A percentile compares a stretch with the other conserved stretches of the same genome.
Conservation (phyloP, 164 flowering plant species). For the Aristolochia californica region DNA sequence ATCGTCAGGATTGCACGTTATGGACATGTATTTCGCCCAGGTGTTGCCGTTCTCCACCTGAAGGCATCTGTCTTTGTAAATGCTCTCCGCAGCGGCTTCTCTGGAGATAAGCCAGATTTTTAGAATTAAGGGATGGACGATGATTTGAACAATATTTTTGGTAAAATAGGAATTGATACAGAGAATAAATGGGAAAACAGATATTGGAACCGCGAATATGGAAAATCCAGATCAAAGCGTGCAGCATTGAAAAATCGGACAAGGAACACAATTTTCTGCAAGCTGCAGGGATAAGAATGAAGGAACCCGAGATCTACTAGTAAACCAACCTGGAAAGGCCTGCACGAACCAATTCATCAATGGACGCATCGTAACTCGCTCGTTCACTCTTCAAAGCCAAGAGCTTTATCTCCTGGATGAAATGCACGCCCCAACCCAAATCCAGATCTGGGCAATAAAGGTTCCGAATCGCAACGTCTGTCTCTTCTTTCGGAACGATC, state of each 20-base stretch:
- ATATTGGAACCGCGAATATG: not conserved
- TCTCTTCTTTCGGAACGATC: conserved; percentile 4
- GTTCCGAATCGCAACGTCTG: conserved; percentile 9
- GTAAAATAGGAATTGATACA: too few species aligned
- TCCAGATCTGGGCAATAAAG: conserved; percentile 11
- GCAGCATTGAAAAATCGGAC: not conserved
- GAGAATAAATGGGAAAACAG: too few species aligned
- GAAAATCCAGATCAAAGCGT: not conserved
- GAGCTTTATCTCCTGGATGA: conserved; percentile 12
- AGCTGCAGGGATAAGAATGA: not conserved
- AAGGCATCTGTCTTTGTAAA: conserved; percentile 13
- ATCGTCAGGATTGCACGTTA: conserved; percentile 5
- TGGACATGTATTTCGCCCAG: conserved; percentile 15
- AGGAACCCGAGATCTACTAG: too few species aligned
- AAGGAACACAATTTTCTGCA: not conserved
- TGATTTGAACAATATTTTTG: too few species aligned
- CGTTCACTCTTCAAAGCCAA: conserved; percentile 11
- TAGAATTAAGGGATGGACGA: not conserved
- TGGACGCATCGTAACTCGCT: conserved; percentile 2
- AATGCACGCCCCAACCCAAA: conserved; percentile 17
- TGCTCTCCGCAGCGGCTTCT: conserved; percentile 14
- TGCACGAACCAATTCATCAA: conserved; percentile 10
- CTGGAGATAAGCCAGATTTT: not conserved
- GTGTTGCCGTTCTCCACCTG: conserved; percentile 10
- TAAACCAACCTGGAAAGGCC: conserved; percentile 10